Evolutionary conservation across 495 filamentous ascomycete species (phyloP).

Genomic region (Talaromyces nanjingensis): DNA sequence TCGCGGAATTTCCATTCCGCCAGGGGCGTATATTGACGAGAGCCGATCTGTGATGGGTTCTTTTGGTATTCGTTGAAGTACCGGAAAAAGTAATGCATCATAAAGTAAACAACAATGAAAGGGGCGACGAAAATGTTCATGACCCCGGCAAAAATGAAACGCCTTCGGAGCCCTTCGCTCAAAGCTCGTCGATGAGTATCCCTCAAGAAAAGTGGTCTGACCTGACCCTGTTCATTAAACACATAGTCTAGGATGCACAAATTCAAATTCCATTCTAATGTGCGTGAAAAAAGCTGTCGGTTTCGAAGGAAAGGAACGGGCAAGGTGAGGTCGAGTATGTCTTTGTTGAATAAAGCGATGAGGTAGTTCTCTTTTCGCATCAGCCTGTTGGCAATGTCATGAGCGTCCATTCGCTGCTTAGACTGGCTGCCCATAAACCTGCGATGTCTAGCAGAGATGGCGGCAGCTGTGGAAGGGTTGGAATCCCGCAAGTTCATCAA

Average conservation of each 20-base stretch:
- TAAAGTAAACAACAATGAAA: slow-evolving; percentile 71
- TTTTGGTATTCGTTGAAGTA: slow-evolving; percentile 95
- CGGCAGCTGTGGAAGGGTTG: slow-evolving; percentile 74
- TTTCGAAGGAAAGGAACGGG: slow-evolving; percentile 77
- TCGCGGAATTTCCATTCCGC: slow-evolving; percentile 98
- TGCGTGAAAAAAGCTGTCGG: slow-evolving; percentile 71
- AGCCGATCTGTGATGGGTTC: slow-evolving; percentile 75
- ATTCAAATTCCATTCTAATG: slow-evolving; percentile 81
- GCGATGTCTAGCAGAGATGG: slow-evolving; percentile 52
- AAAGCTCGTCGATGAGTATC: slow-evolving; percentile 71
- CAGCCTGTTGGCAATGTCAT: slow-evolving; percentile 92
- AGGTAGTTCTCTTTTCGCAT: slow-evolving; percentile 97
- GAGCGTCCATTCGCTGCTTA: slow-evolving; percentile 91
- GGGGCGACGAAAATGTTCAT: slow-evolving; percentile 84
- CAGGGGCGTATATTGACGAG: slow-evolving; percentile 83
- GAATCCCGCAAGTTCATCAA: slow-evolving; percentile 82
- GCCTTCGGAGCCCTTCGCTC: slow-evolving; percentile 64
- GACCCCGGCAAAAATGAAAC: slow-evolving; percentile 73
- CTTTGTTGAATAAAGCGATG: slow-evolving; percentile 95
- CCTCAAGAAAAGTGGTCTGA: slow-evolving; percentile 75
- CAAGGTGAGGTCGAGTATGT: slow-evolving; percentile 78
- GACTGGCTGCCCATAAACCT: slow-evolving; percentile 75
- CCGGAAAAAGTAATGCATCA: slow-evolving; percentile 82
- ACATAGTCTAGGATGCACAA: slow-evolving; percentile 88
- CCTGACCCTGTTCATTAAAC: slow-evolving; percentile 80